Conservation (phyloP, 192 early-diverging fungal genomes). For the Geranomyces michiganensis region DNA sequence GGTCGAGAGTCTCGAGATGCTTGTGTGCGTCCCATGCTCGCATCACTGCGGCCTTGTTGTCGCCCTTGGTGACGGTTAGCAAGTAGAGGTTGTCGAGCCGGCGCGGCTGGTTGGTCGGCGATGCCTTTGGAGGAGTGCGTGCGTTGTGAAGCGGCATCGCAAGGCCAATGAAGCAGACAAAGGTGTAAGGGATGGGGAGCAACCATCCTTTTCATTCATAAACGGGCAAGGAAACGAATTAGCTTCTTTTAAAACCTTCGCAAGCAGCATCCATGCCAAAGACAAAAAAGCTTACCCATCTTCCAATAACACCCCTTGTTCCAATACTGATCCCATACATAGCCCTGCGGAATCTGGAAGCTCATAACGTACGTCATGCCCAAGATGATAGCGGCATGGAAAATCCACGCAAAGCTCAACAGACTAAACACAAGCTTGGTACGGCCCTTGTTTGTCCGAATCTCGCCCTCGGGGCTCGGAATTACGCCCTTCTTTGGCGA, state of each 20-base stretch:
- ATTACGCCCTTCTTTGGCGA: conserved; percentile 25
- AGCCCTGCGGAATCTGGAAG: conserved; percentile 45
- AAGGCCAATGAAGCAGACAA: conserved; percentile 60
- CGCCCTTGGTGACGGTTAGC: conserved; percentile 60
- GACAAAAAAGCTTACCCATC: conserved; percentile 40
- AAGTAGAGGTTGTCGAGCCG: conserved; percentile 62
- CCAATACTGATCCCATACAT: conserved; percentile 52
- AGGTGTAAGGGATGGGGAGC: conserved; percentile 58
- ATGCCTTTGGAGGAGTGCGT: conserved; percentile 20
- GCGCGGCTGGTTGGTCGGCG: conserved; percentile 27
- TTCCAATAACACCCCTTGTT: conserved; percentile 61
- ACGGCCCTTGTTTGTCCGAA: conserved; percentile 42
- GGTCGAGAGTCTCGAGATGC: conserved; percentile 58
- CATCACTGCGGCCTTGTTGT: conserved; percentile 58
- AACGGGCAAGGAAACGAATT: no score
- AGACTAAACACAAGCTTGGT: conserved; percentile 50
- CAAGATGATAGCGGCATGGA: conserved; percentile 49
- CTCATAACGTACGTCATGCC: conserved; percentile 53
- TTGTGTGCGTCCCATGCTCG: conserved; percentile 58
- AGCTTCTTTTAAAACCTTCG: background rate
- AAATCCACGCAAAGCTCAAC: conserved; percentile 54
- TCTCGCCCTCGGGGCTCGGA: conserved; percentile 7
- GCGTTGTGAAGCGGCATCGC: conserved; percentile 53
- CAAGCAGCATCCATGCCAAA: background rate
- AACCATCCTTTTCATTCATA: conserved; percentile 46